Evolutionary conservation across 2,329 filamentous ascomycete species (phyloP), one percentile per base, ranked within the genome.

Genomic region (Aspergillus sp.): DNA sequence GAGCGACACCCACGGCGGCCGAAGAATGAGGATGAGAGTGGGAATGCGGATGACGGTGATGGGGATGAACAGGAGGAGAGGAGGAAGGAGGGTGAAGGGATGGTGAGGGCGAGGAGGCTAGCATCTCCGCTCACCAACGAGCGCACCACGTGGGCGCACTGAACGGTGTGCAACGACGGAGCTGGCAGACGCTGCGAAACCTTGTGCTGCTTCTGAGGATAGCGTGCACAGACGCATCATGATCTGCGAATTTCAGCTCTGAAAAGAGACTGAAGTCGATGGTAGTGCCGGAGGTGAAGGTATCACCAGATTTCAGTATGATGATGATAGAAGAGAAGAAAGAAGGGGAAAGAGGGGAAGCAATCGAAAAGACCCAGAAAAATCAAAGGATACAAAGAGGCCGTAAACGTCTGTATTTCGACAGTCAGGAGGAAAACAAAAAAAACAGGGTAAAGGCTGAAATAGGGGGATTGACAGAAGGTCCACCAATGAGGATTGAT

Each of bases 61-160:
- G 40, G 42, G 42, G 42, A 44, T 42, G 45, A 39, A 45, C 45
- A 46, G 58, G 49, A 46, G 58, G 48, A 42, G 57, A 56, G 40
- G 50, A 56, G 42, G 61, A 57, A 45, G 58, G 50, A 69, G 54
- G 40, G 64, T 60, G 46, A 62, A 58, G 47, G 66, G 62, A 60
- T 27, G 67, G 65, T 43, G 67, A 69, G 34, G 68, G 65, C 46
- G 67, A 70, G 27, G 68, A 69, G 47, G 64, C 59, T 56, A 69
- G 61, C 64, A 69, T 68, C 47, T 58, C 53, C 53, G 55, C 53
- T 53, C 53, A 56, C 54, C 53, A 56, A 57, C 50, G 50, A 49
- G 56, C 62, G 60, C 62, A 66, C 63, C 62, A 65, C 61, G 62
- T 62, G 53, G 56, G 54, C 63, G 53, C 54, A 65, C 52, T 64